A percentile compares a stretch with the other conserved stretches of the same genome.
These are phyloP conservation scores for Amanita fuliginea DNA, from an alignment of 768 basidiomycete species.

Conservation along the genomic window DNA sequence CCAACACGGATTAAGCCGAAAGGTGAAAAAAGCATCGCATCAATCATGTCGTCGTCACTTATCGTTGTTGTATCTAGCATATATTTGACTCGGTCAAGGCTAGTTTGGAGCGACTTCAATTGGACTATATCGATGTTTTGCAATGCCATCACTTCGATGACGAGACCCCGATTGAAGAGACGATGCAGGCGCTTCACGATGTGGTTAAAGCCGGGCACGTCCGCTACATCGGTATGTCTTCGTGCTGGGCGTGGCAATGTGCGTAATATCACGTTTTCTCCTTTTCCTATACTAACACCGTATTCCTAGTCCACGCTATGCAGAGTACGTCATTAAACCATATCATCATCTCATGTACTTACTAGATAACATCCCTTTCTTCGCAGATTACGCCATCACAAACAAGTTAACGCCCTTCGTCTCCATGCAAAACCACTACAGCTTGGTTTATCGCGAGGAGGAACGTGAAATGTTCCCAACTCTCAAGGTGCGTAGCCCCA, in stretches of 20 bases:
- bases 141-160: constrained; percentile 37
- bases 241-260: constrained; percentile 39
- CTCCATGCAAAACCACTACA: constrained; percentile 61
- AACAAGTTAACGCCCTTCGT: constrained; percentile 51
- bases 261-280: constrained; percentile 8
- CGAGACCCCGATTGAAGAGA: constrained; percentile 30
- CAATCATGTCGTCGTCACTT: not conserved
- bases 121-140: constrained; percentile 50
- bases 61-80: constrained; percentile 18
- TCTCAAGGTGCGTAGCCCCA: constrained; percentile 26
- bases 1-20: constrained; percentile 23
- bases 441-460: constrained; percentile 51
- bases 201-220: constrained; percentile 35
- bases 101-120: constrained; percentile 39
- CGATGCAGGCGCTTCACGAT: constrained; percentile 39
- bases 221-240: constrained; percentile 29
- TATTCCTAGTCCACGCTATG: constrained; percentile 1
- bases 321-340: not conserved
- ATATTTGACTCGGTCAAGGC: constrained; percentile 42
- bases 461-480: constrained; percentile 53
- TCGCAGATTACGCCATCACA: constrained; percentile 44
- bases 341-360: not conserved
- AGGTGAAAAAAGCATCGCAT: constrained; percentile 17
- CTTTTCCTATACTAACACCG: not conserved
- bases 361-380: not conserved